Percentiles rank a stretch among this genome's conserved stretches.
Conservation (phyloP, 139 green algal species). For the Edaphochlamys debaryana region DNA sequence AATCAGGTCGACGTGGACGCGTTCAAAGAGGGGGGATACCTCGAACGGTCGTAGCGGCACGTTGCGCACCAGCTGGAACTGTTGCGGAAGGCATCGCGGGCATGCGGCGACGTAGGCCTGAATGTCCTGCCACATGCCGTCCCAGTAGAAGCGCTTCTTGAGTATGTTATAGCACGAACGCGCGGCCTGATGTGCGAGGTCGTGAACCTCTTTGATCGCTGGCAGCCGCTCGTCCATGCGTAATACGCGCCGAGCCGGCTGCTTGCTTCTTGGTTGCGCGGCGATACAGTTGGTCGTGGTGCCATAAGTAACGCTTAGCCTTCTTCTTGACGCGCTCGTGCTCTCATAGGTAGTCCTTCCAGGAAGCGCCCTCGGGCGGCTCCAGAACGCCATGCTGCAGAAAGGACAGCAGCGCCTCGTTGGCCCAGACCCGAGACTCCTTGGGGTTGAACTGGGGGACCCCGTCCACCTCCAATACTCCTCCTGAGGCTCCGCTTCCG, state of each 20-base stretch:
- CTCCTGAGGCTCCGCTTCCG: no score
- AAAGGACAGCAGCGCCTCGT: background rate
- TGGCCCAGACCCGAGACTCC: background rate
- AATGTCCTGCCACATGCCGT: background rate
- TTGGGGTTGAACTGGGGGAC: background rate
- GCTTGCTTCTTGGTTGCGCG: background rate
- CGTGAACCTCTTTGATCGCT: background rate
- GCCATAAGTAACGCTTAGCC: background rate
- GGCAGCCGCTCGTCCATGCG: background rate
- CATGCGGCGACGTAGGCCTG: background rate
- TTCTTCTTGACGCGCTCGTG: background rate
- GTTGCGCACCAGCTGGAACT: background rate
- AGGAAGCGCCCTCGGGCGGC: background rate
- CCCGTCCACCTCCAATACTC: background rate
- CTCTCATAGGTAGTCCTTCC: background rate
- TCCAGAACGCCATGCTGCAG: background rate
- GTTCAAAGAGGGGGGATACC: background rate
- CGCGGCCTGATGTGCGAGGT: background rate
- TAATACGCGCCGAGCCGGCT: background rate
- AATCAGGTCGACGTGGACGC: background rate
- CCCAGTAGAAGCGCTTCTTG: background rate
- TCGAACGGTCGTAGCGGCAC: background rate
- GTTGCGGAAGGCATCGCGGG: background rate
- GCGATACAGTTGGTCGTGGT: background rate
- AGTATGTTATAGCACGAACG: background rate